Conservation (phyloP, 148 eudicot species). For the Nyssa sinensis region DNA sequence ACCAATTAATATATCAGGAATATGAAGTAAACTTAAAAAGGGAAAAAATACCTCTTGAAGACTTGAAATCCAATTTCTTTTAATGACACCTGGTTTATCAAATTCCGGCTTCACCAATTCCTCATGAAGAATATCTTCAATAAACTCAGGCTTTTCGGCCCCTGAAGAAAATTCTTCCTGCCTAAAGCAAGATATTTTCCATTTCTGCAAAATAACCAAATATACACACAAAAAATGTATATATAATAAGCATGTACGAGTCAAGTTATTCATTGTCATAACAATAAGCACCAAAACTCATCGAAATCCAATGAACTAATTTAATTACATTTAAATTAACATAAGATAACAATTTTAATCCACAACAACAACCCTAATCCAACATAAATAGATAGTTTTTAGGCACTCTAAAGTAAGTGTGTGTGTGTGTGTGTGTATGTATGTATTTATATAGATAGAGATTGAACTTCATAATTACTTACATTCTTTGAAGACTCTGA, state of each 20-base stretch:
- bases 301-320: neutral
- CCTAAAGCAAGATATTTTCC: conserved; percentile 73
- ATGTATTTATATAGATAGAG: neutral
- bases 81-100: conserved; percentile 28
- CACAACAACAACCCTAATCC: neutral
- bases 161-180: conserved; percentile 53
- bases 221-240: neutral
- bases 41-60: conserved; percentile 45
- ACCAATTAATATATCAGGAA: neutral
- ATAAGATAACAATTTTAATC: neutral
- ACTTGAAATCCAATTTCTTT: conserved; percentile 41
- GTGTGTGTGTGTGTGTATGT: too few species aligned
- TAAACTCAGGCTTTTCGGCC: conserved; percentile 41
- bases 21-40: neutral
- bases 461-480: conserved; percentile 13
- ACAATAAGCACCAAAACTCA: neutral
- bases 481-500: conserved; percentile 33
- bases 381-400: neutral
- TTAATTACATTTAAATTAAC: too few species aligned
- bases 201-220: conserved; percentile 35
- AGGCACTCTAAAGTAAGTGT: too few species aligned
- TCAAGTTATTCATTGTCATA: too few species aligned
- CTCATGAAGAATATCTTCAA: conserved; percentile 44
- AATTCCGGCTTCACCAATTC: conserved; percentile 47
- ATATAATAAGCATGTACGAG: neutral